These are phyloP conservation scores for Rhodocollybia butyracea DNA, from an alignment of 768 basidiomycete species.

Conservation along the genomic window DNA sequence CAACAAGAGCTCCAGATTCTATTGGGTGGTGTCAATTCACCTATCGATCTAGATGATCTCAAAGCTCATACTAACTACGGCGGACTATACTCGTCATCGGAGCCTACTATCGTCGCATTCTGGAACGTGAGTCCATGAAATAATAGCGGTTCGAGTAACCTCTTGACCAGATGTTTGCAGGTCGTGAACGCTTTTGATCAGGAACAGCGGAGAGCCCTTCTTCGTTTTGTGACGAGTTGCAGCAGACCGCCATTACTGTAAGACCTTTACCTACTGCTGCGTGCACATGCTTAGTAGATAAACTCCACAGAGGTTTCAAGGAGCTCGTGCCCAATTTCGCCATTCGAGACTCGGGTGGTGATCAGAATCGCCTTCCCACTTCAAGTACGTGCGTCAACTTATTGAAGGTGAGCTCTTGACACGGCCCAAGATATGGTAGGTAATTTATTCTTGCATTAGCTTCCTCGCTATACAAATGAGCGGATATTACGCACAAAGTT, in stretches of 20 bases:
- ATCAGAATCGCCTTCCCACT: constrained; percentile 68
- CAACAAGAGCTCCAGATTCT: constrained; percentile 93
- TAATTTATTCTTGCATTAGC: constrained; percentile 11
- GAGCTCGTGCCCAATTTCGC: constrained; percentile 86
- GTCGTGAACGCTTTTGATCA: constrained; percentile 80
- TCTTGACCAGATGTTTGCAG: constrained; percentile 33
- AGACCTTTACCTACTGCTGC: constrained; percentile 21
- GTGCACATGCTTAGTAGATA: background rate
- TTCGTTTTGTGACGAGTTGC: constrained; percentile 93
- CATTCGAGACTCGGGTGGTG: constrained; percentile 77
- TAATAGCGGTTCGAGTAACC: too few relatives aligned
- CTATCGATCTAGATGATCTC: constrained; percentile 83
- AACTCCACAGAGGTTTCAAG: constrained; percentile 65
- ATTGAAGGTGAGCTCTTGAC: constrained; percentile 58
- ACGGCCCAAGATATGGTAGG: background rate
- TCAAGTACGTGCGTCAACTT: constrained; percentile 91
- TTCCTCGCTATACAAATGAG: constrained; percentile 33
- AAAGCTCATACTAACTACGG: constrained; percentile 77
- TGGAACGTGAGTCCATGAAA: constrained; percentile 70
- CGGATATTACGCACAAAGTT: constrained; percentile 36
- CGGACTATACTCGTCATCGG: constrained; percentile 68
- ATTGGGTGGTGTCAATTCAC: constrained; percentile 83
- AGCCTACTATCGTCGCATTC: constrained; percentile 72
- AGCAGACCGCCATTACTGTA: constrained; percentile 85
- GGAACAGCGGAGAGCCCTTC: constrained; percentile 70